A percentile compares a stretch with the other conserved stretches of the same genome.
These are phyloP conservation scores for Herpetomonas samuelpessoai DNA, from an alignment of 208 protist genomes.

Conservation along the genomic window DNA sequence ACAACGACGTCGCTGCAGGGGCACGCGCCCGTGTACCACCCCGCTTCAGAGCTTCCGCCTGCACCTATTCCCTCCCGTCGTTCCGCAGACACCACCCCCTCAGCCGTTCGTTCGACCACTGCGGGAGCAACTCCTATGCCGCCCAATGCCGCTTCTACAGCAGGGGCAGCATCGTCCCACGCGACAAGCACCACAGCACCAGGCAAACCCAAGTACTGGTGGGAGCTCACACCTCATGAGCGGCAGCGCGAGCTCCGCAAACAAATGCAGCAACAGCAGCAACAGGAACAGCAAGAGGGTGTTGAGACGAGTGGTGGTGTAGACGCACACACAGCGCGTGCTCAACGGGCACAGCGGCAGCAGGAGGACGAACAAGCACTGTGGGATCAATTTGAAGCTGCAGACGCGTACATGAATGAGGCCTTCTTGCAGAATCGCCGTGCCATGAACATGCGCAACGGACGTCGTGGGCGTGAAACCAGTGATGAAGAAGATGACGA, in stretches of 20 bases:
- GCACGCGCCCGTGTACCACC: too few species aligned
- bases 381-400: slow-evolving; percentile 12
- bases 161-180: too few species aligned
- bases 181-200: not conserved
- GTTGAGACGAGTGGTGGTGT: not conserved
- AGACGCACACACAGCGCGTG: not conserved
- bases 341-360: not conserved
- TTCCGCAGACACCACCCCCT: too few species aligned
- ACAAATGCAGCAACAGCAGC: slow-evolving; percentile 25
- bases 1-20: too few species aligned
- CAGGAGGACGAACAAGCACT: slow-evolving; percentile 10
- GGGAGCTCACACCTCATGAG: slow-evolving; percentile 54
- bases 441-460: not conserved
- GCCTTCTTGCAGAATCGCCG: not conserved
- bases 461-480: too few species aligned
- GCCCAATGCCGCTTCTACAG: too few species aligned
- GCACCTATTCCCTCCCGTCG: too few species aligned
- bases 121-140: too few species aligned
- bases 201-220: slow-evolving; percentile 47
- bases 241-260: slow-evolving; percentile 42
- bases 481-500: not conserved
- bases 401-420: not conserved
- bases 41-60: not conserved
- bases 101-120: too few species aligned
- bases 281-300: not conserved